These are phyloP conservation scores for Corylus heterophylla DNA, from an alignment of 306 rosid genomes.

Conservation along the genomic window DNA sequence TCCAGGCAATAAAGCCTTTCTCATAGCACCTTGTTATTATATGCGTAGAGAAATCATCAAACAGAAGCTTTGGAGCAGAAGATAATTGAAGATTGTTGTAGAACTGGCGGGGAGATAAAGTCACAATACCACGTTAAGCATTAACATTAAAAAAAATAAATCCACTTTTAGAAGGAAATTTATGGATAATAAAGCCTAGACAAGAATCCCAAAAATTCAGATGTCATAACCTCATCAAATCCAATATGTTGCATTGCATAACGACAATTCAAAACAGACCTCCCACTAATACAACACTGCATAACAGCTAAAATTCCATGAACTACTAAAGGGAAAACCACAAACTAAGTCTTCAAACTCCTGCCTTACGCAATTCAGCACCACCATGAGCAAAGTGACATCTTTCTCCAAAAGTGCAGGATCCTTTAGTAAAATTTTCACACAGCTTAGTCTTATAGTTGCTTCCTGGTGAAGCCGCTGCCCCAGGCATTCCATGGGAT, in stretches of 20 bases:
- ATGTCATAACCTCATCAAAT: slow-evolving; percentile 41
- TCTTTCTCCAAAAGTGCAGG: slow-evolving; percentile 95
- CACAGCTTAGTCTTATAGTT: slow-evolving; percentile 89
- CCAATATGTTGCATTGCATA: slow-evolving; percentile 40
- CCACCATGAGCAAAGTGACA: slow-evolving; percentile 97
- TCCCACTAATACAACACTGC: slow-evolving; percentile 32
- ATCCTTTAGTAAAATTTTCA: slow-evolving; percentile 83
- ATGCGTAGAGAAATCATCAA: too few relatives aligned
- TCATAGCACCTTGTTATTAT: too few relatives aligned
- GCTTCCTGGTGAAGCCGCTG: slow-evolving; percentile 51
- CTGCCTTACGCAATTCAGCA: slow-evolving; percentile 70
- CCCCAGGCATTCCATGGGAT: slow-evolving; percentile 49
- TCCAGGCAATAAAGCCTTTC: too few relatives aligned
- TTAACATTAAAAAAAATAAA: not conserved
- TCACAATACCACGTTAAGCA: not conserved
- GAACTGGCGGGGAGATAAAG: not conserved
- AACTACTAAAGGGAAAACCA: slow-evolving; percentile 6
- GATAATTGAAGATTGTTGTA: too few relatives aligned
- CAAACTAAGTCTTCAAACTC: slow-evolving; percentile 31
- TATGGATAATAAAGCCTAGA: slow-evolving; percentile 13
- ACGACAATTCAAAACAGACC: slow-evolving; percentile 1
- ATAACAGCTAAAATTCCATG: slow-evolving; percentile 11
- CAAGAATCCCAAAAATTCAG: slow-evolving; percentile 31
- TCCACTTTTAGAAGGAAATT: too few relatives aligned
- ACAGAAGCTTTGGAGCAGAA: too few relatives aligned